phyloP scores from a whole-genome alignment of 169 alveolate species.

The Plasmodium cynomolgi region DNA sequence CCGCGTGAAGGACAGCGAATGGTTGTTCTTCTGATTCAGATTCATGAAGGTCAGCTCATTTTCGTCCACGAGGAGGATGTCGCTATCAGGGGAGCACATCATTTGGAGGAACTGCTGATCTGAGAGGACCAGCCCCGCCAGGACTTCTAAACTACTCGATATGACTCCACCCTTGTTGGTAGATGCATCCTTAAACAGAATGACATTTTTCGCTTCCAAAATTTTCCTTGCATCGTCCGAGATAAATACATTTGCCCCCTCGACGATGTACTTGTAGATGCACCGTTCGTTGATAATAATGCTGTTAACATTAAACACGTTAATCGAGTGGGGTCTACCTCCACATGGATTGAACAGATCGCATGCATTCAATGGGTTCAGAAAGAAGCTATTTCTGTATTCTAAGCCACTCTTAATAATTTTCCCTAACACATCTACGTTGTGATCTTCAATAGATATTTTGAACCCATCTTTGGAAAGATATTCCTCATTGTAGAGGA shows the following conservation, averaged over 20 bases:
- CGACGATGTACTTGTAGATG: constrained; percentile 86
- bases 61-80: constrained; percentile 12
- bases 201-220: constrained; percentile 85
- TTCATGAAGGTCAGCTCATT: constrained; percentile 13
- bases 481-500: constrained; percentile 78
- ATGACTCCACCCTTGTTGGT: constrained; percentile 92
- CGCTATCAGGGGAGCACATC: constrained; percentile 68
- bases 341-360: constrained; percentile 92
- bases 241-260: constrained; percentile 90
- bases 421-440: constrained; percentile 85
- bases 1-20: constrained; percentile 14
- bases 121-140: constrained; percentile 87
- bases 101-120: constrained; percentile 79
- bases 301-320: constrained; percentile 83
- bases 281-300: constrained; percentile 81
- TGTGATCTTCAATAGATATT: constrained; percentile 83
- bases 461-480: constrained; percentile 83
- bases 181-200: constrained; percentile 88
- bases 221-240: constrained; percentile 89
- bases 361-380: constrained; percentile 78
- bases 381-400: constrained; percentile 85
- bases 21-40: constrained; percentile 30
- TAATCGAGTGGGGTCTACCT: constrained; percentile 90
- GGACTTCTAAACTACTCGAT: constrained; percentile 88
- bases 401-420: constrained; percentile 83